Conservation (phyloP, 371 early-diverging fungal genomes). For the Mortierella sp. region DNA sequence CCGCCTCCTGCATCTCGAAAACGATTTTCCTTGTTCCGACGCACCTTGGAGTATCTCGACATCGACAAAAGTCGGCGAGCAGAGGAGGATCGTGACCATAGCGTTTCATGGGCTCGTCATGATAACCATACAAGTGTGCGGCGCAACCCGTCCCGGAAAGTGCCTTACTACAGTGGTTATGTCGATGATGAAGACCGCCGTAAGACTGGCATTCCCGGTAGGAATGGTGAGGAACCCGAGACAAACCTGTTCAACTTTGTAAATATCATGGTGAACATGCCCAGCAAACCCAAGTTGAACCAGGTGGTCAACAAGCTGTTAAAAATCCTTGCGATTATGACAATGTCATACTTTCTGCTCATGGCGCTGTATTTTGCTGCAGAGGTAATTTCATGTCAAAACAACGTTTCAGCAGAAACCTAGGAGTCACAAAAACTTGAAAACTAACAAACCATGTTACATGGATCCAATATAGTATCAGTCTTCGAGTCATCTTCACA, state of each 20-base stretch:
- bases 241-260: conserved; percentile 53
- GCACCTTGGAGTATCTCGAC: conserved; percentile 1
- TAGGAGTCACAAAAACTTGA: not conserved
- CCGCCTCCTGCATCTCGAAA: conserved; percentile 12
- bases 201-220: conserved; percentile 41
- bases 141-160: not conserved
- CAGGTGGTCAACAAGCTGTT: conserved; percentile 25
- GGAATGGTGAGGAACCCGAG: conserved; percentile 46
- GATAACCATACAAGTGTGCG: not conserved
- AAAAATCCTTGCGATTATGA: conserved; percentile 44
- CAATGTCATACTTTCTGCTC: conserved; percentile 36
- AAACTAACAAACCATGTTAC: conserved; percentile 6
- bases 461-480: conserved; percentile 19
- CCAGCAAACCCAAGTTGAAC: conserved; percentile 27
- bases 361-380: conserved; percentile 52
- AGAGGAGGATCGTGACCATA: not conserved
- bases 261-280: conserved; percentile 47
- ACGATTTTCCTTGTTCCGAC: conserved; percentile 25
- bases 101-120: conserved; percentile 11
- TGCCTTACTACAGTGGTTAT: not conserved
- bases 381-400: conserved; percentile 23
- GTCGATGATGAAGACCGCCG: not conserved
- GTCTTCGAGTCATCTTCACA: conserved; percentile 17
- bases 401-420: too few species aligned
- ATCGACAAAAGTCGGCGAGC: not conserved